Percentiles rank a stretch among this genome's conserved stretches.
Conservation (phyloP, 1,139 yeast genomes). For the Pichia cactophila region DNA sequence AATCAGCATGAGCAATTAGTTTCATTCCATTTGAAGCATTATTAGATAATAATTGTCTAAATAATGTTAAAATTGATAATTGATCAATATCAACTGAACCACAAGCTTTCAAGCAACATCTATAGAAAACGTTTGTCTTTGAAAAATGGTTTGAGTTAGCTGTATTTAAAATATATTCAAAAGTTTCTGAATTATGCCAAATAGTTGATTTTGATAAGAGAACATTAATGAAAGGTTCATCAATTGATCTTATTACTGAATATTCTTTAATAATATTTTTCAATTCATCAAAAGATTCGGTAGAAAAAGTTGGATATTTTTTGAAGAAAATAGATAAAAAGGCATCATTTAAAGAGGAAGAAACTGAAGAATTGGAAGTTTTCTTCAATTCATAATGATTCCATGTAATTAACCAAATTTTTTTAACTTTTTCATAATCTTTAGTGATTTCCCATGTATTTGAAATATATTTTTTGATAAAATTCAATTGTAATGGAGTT, state of each 20-base stretch:
- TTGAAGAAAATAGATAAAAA: slow-evolving; percentile 64
- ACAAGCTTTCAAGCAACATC: slow-evolving; percentile 69
- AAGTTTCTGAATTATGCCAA: slow-evolving; percentile 63
- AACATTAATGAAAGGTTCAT: slow-evolving; percentile 75
- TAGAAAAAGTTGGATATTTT: slow-evolving; percentile 45
- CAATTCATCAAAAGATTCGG: slow-evolving; percentile 51
- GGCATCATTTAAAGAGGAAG: slow-evolving; percentile 61
- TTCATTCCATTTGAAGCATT: slow-evolving; percentile 49
- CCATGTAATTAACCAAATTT: slow-evolving; percentile 61
- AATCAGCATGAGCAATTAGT: slow-evolving; percentile 75
- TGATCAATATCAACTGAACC: slow-evolving; percentile 57
- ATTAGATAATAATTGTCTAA: slow-evolving; percentile 50
- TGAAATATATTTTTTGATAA: slow-evolving; percentile 58
- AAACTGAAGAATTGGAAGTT: slow-evolving; percentile 56
- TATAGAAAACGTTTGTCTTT: slow-evolving; percentile 64
- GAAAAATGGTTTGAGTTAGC: slow-evolving; percentile 52
- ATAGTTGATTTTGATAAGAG: slow-evolving; percentile 57
- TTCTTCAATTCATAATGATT: slow-evolving; percentile 43
- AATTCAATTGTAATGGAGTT: slow-evolving; percentile 67
- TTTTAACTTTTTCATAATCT: slow-evolving; percentile 51
- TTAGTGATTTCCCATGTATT: slow-evolving; percentile 54
- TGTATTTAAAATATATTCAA: slow-evolving; percentile 55
- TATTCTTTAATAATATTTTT: slow-evolving; percentile 52
- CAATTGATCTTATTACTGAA: slow-evolving; percentile 49
- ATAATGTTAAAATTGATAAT: slow-evolving; percentile 48